phyloP scores from a whole-genome alignment of 345 rosid species.

The Acer negundo region DNA sequence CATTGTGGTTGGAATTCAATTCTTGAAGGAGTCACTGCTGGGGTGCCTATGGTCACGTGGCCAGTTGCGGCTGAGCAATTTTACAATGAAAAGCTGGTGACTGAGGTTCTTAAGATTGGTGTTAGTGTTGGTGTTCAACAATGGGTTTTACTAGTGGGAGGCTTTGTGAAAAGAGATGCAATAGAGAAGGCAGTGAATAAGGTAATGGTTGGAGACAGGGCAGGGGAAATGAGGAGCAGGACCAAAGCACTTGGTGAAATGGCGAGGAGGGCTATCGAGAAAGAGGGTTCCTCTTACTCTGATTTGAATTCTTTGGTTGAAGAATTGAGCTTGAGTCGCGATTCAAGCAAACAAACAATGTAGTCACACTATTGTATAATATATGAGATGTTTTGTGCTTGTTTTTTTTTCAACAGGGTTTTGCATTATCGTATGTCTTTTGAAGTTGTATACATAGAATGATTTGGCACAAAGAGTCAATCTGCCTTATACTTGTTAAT shows the following conservation, averaged over 20 bases:
- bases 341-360: not conserved
- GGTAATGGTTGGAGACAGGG: constrained; percentile 38
- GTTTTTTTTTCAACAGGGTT: no score
- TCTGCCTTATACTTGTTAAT: constrained; percentile 10
- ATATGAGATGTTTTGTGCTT: not conserved
- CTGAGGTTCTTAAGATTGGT: no score
- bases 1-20: no score
- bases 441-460: no score
- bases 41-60: no score
- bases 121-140: no score
- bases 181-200: constrained; percentile 38
- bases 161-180: constrained; percentile 21
- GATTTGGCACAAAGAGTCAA: no score
- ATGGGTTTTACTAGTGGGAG: not conserved
- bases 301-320: constrained; percentile 28
- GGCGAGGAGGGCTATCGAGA: constrained; percentile 37
- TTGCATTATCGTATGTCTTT: no score
- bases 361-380: not conserved
- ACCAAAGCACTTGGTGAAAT: constrained; percentile 22
- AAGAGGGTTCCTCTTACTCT: constrained; percentile 40
- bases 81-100: no score
- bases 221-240: constrained; percentile 32
- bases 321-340: constrained; percentile 1
- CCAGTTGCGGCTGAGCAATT: no score
- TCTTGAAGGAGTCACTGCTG: no score